Evolutionary conservation across 371 early-diverging fungal species (phyloP), one percentile per base, ranked within the genome.

Genomic region (Mucor sp.): DNA sequence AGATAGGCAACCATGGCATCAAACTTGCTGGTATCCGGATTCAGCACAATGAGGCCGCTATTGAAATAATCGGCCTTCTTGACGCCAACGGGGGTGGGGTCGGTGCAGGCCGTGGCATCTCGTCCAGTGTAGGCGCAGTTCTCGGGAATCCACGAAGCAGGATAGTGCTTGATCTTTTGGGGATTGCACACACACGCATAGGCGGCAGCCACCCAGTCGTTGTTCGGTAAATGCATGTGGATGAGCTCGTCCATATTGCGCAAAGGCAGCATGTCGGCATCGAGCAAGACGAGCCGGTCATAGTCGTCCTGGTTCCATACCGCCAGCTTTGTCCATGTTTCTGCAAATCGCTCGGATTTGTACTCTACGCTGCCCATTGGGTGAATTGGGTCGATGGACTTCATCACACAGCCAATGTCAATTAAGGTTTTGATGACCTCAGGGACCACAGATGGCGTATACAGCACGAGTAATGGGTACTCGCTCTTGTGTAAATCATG

Each of bases 321-420:
- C 67, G 93, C 90, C 32, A 97, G 70, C 74, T 97, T 97, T 33
- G 97, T 95, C 76, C 90, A 89, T 1, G 96, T 95, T 55, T 84
- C 78, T 2, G 47, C 39, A 47, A 76, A 86, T 5, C 77, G 58
- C 50, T 79, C 72, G 30, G 71, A 69, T 27, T 74, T 60, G 37
- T 84, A 82, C 14, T 79, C 58, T 6, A 89, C 80, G 39, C 86
- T 89, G n/a, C 94, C 88, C 58, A 90, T 92, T 17, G 93, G 91
- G 5, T 93, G 79, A 19, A 94, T 94, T 9, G 95, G 80, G 4
- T 80, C 71, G 17, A 82, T 78, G 47, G 91, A 84, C 41, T 80
- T 77, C 58, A 92, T 81, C 41, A 92, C 76, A 15, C 84, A 78
- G 68, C 94, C 95, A 68, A 86, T 91, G 19, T 70, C 65, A 43